Evolutionary conservation across 352 stramenopile genomes (phyloP).

Genomic region (Phytopythium vexans): DNA sequence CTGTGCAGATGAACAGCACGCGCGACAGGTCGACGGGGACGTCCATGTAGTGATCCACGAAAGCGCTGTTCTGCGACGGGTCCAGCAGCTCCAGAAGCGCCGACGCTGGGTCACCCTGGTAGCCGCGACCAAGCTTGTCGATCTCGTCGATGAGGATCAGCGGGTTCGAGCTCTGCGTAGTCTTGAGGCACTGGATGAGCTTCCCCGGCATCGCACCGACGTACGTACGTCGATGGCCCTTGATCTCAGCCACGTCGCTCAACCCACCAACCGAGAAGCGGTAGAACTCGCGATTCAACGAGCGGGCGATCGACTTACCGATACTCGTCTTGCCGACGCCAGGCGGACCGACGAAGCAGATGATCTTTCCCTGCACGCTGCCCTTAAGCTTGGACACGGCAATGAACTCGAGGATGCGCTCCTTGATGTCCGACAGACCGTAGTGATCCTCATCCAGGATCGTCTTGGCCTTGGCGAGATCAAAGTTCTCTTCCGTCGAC

Average conservation of each 20-base stretch:
- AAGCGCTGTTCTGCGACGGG: constrained; percentile 95
- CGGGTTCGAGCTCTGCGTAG: constrained; percentile 94
- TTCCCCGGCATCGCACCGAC: constrained; percentile 99
- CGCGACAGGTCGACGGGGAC: constrained; percentile 97
- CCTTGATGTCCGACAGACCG: constrained; percentile 97
- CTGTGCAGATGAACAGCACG: constrained; percentile 96
- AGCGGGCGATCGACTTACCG: constrained; percentile 95
- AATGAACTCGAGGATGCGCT: constrained; percentile 99
- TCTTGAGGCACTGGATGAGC: constrained; percentile 99
- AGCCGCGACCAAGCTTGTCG: constrained; percentile 85
- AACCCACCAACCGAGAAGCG: constrained; percentile 98
- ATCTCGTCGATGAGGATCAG: constrained; percentile 98
- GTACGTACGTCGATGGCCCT: constrained; percentile 98
- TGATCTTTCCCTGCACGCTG: constrained; percentile 96
- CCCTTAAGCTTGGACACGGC: constrained; percentile 97
- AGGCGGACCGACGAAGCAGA: constrained; percentile 95
- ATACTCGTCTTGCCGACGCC: constrained; percentile 95
- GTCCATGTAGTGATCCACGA: constrained; percentile 99
- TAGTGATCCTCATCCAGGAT: constrained; percentile 98
- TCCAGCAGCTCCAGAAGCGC: constrained; percentile 97
- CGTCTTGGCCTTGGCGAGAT: constrained; percentile 91
- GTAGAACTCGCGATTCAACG: constrained; percentile 97
- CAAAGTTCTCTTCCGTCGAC: constrained; percentile 95
- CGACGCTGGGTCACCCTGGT: constrained; percentile 94
- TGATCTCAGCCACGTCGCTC: constrained; percentile 97